phyloP scores from a whole-genome alignment of 345 rosid genomes.

The Pistacia vera region DNA sequence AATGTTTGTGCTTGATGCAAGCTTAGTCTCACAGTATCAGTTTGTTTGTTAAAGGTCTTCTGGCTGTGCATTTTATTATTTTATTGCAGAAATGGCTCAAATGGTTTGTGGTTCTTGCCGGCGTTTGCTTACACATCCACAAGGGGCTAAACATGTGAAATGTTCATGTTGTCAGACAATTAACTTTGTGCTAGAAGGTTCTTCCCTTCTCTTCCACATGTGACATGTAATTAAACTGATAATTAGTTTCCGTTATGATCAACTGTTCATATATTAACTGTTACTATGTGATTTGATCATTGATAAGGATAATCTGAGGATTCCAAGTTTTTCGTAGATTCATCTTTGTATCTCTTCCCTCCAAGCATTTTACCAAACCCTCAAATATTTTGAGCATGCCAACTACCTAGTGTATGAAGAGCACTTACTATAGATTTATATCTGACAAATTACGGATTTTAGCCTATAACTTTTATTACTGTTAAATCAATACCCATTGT shows the following conservation, averaged over 20 bases:
- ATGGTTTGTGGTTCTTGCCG: constrained; percentile 97
- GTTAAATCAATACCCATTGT: background rate
- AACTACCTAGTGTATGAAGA: background rate
- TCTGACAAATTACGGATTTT: background rate
- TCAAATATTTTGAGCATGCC: background rate
- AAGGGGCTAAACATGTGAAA: constrained; percentile 61
- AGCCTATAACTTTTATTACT: background rate
- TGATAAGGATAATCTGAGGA: background rate
- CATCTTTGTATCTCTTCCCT: background rate
- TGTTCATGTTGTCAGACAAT: constrained; percentile 70
- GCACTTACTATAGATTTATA: background rate
- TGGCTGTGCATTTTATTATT: background rate
- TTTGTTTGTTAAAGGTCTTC: background rate
- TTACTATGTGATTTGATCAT: background rate
- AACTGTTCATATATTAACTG: background rate
- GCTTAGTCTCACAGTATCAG: background rate
- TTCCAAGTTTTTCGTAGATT: background rate
- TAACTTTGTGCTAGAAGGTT: constrained; percentile 90
- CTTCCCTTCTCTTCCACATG: constrained; percentile 17
- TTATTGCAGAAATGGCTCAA: constrained; percentile 64
- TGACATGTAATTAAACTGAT: background rate
- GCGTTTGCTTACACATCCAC: constrained; percentile 68
- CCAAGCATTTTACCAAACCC: background rate
- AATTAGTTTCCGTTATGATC: constrained; percentile 2
- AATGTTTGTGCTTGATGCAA: background rate